phyloP scores from a whole-genome alignment of 1,284 basidiomycete species.

The Cronartium ribicola region DNA sequence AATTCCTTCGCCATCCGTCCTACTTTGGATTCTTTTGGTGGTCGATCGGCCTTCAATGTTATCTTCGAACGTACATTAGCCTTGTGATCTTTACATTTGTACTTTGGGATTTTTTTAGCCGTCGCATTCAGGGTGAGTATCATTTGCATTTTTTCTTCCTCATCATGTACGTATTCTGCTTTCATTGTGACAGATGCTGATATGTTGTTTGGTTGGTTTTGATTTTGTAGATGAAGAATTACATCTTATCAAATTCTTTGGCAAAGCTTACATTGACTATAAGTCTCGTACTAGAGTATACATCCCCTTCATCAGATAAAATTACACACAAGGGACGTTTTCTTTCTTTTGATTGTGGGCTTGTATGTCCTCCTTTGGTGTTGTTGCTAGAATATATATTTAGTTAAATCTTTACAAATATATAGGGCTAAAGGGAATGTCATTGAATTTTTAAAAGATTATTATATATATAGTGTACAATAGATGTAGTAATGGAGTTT shows the following conservation, averaged over 20 bases:
- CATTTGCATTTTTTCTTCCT: not conserved
- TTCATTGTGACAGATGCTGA: not conserved
- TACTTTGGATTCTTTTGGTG: conserved; percentile 41
- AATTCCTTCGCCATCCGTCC: conserved; percentile 30
- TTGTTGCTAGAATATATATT: too few species aligned
- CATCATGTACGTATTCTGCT: not conserved
- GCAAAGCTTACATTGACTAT: conserved; percentile 27
- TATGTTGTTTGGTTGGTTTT: not conserved
- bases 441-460: too few species aligned
- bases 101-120: conserved; percentile 30
- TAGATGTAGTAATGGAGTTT: not conserved
- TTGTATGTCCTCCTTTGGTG: too few species aligned
- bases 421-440: too few species aligned
- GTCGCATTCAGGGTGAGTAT: conserved; percentile 20
- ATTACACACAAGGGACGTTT: not conserved
- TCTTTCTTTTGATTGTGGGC: not conserved
- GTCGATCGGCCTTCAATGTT: conserved; percentile 29
- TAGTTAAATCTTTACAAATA: too few species aligned
- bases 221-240: conserved; percentile 19
- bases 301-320: conserved; percentile 38
- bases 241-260: conserved; percentile 35
- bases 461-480: too few species aligned
- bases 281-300: conserved; percentile 6
- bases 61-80: conserved; percentile 7
- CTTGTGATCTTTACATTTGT: conserved; percentile 6